Base-by-base conservation (phyloP, 2,329 filamentous ascomycete genomes). In the Cladorrhinum sp. region DNA sequence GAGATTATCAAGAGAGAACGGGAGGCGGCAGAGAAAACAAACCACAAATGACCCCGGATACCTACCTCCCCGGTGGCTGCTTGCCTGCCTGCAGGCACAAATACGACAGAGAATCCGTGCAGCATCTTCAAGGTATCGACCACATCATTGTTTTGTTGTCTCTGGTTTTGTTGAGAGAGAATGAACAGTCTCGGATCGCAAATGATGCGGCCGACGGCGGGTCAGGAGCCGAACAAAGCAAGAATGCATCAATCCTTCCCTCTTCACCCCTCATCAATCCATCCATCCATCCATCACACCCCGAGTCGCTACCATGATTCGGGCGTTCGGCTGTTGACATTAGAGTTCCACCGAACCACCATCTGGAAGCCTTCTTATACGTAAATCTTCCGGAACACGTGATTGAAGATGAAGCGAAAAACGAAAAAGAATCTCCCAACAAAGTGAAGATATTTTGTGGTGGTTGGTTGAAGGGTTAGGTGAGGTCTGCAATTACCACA, bases 131-230 rank as follows among this genome's bases (percentile, higher is more conserved):
- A 29, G 25, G 25, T 29, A n/a, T 29, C 57, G 20, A 57, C 45
- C 50, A 52, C 49, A 32, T 18, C 9, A 25, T 38, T 25, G 5
- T 29, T 48, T 27, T 36, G 25, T 22, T 27, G 3, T 24, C 50
- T 16, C 29, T 22, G 24, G 41, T 25, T 48, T 50, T 29, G 22
- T 51, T 20, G 22, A 23, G 9, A n/a, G 20, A 7, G 23, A 10
- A 32, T 51, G 23, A 27, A 18, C 49, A 55, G 51, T 51, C 59
- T 66, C 64, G 65, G 64, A 57, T 60, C 58, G 63, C 56, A 66
- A 51, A 66, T 63, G 23, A 66, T 64, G 59, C 36, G 25, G 55
- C 60, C 62, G 64, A 65, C 52, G 45, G 55, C 52, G 61, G 58
- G 61, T 51, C 50, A 64, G 60, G 59, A 52, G 32, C 32, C 32